Percentiles rank a stretch among this genome's conserved stretches.
phyloP scores from a whole-genome alignment of 352 stramenopile genomes.

The Pilasporangium apinafurcum region DNA sequence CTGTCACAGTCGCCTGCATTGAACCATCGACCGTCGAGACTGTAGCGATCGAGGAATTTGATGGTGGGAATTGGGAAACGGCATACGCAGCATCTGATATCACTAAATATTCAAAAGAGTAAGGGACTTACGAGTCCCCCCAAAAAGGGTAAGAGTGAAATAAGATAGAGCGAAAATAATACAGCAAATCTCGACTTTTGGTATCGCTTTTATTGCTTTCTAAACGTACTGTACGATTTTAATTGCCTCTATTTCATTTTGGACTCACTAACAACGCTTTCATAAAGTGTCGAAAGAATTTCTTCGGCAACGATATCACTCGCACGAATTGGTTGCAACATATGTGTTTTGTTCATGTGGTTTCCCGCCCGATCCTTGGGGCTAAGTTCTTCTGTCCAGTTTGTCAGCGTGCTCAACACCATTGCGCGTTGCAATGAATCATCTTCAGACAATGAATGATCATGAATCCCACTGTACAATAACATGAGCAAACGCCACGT shows the following conservation, averaged over 20 bases:
- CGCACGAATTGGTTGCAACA: conserved; percentile 16
- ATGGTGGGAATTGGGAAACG: conserved; percentile 71
- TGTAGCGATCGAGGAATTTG: conserved; percentile 57
- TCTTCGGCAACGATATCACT: conserved; percentile 35
- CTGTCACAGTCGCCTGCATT: conserved; percentile 71
- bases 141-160: not conserved
- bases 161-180: not conserved
- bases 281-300: conserved; percentile 2
- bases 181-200: too few relatives aligned
- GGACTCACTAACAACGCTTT: not conserved
- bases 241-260: too few relatives aligned
- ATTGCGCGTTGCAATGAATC: conserved; percentile 13
- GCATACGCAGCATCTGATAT: conserved; percentile 27
- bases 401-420: conserved; percentile 23
- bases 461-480: conserved; percentile 7
- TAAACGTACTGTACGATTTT: too few relatives aligned
- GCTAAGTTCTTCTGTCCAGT: conserved; percentile 7
- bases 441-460: not conserved
- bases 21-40: conserved; percentile 35
- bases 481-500: not conserved
- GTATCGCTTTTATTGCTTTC: too few relatives aligned
- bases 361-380: not conserved
- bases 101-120: conserved; percentile 24
- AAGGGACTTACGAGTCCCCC: too few relatives aligned
- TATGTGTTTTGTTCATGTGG: not conserved